Evolutionary conservation across 257 asterid species (phyloP), one percentile per base, ranked within the genome.

Genomic region (Forsythia suspensa): DNA sequence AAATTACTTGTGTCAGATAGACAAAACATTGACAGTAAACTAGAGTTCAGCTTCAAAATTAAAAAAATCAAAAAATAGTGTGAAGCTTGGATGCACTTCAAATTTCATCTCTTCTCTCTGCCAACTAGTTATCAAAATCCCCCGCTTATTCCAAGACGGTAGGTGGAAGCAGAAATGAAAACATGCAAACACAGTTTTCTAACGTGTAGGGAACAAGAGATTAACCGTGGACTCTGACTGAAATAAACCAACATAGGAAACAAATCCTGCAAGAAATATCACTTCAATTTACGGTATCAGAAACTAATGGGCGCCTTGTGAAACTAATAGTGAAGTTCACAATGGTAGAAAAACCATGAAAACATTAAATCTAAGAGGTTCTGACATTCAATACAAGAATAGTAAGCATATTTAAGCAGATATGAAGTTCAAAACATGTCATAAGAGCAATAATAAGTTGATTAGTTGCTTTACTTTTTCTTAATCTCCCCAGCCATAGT

Each of bases 401-500:
- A 41, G 72, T 43, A 40, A 70, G 37, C 48, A 24, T 4, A 44
- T 61, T 38, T 61, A 61, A 20, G 38, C 69, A 20, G 39, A 61
- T 61, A 21, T 10, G 10, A 57, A 57, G 66, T 57, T 15, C 8
- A 38, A 70, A 9, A 38, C 13, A 46, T 61, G 15, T 46, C 75
- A 16, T 18, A 75, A 65, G 74, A 67, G 77, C 65, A 74, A 9
- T 51, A 79, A 77, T 76, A 37, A 73, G 59, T 52, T 41, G 75
- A 69, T 59, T 71, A 52, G 74, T 16, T 21, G 24, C 9, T 75
- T 89, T 89, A 95, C 99, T 87, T 93, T 86, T 95, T 95, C 98
- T 92, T 95, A 76, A 95, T 93, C 89, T 95, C 98, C 44, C 87
- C 90, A 73, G 99, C 97, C 99, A 95, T 95, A 43, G 98, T 92